phyloP scores from a whole-genome alignment of 345 rosid genomes.

The Linum lewisii region DNA sequence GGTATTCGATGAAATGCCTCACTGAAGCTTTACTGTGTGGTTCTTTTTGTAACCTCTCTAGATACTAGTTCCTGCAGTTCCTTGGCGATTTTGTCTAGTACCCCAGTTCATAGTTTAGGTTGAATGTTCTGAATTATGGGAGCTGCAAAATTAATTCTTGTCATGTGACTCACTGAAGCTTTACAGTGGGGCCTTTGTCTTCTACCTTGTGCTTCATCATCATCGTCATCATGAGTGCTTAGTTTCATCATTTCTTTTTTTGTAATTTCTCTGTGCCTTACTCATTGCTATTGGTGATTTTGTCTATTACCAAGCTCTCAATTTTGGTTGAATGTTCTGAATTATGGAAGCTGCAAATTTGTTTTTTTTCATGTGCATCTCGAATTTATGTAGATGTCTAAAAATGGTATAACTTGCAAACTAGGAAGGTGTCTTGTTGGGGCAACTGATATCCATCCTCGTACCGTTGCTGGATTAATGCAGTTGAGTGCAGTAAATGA shows the following conservation, averaged over 20 bases:
- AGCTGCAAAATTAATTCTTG: not conserved
- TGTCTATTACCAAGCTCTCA: not conserved
- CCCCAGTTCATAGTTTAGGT: not conserved
- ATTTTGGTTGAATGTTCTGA: conserved; percentile 4
- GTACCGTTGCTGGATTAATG: not conserved
- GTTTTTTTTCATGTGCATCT: not conserved
- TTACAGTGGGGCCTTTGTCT: no score
- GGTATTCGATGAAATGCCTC: conserved; percentile 17
- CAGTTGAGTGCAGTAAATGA: not conserved
- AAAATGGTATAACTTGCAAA: not conserved
- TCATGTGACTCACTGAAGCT: no score
- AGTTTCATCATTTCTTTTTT: no score
- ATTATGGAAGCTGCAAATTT: not conserved
- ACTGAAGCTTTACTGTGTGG: not conserved
- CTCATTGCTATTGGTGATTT: not conserved
- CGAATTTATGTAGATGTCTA: not conserved
- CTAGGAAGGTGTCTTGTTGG: not conserved
- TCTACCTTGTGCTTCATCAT: no score
- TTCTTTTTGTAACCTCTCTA: not conserved
- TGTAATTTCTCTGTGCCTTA: no score
- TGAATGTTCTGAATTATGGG: not conserved
- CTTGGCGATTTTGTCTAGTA: not conserved
- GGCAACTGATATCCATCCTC: not conserved
- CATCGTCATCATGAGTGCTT: no score
- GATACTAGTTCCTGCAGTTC: not conserved